Evolutionary conservation across 2,329 filamentous ascomycete species (phyloP), one percentile per base, ranked within the genome.

Genomic region (Cryphonectria parasitica): DNA sequence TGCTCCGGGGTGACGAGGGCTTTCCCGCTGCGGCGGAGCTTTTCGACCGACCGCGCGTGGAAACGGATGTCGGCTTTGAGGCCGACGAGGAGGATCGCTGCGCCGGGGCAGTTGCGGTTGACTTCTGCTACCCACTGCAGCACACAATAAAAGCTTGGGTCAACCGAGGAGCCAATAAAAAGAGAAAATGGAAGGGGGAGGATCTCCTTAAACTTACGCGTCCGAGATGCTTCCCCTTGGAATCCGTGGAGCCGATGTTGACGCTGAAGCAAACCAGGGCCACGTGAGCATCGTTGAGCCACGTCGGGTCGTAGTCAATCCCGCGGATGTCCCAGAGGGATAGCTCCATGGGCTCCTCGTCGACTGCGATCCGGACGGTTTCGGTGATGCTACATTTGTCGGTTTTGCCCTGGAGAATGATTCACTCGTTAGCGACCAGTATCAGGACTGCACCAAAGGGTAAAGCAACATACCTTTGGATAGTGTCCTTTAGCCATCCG

Each of bases 301-400:
- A 71, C 6, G 71, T 66, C 15, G 71, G 69, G 66, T 72, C 71
- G 63, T 72, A 72, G 63, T 72, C 71, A n/a, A 71, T 71, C 25
- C 71, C 71, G 2, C 71, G 71, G 25, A 72, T 67, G 15, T 72
- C 71, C 71, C 71, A 72, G 10, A 72, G 49, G 15, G 65, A 71
- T 2, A 72, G 39, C 49, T 72, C 66, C 25, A 72, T 67, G 2
- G 71, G 66, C 45, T 70, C 63, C 19, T 72, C 71, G 49, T 72
- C 71, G 58, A 72, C 71, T 19, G 71, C 56, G 2, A 72, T 64
- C 34, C 49, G 67, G 19, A 72, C 54, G 4, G 63, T 71, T 56
- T 72, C 69, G 2, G 49, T 71, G 31, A 69, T 56, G 58, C 54
- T 25, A 31, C 60, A 63, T 11, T 68, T 66, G 56, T 67, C 63